A percentile compares a stretch with the other conserved stretches of the same genome.
Evolutionary conservation across 1,139 yeast species (phyloP).

Genomic region (Yamadazyma siamensis): DNA sequence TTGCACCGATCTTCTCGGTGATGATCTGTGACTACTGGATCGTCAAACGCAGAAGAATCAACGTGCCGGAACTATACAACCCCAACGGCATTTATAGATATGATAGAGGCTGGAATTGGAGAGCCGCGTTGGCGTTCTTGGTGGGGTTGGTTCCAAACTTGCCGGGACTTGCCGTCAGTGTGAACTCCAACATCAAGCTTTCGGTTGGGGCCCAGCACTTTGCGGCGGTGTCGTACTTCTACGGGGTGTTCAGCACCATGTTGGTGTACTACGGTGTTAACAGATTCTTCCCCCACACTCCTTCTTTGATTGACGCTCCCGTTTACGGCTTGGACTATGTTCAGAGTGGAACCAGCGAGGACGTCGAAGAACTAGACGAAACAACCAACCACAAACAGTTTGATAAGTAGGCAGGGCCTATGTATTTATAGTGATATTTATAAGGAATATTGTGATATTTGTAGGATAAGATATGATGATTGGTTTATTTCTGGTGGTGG

Average conservation of each 20-base stretch:
- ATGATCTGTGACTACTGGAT: constrained; percentile 15
- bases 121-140: constrained; percentile 13
- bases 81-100: constrained; percentile 13
- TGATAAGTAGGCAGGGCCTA: too few relatives aligned
- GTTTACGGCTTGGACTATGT: constrained; percentile 6
- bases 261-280: constrained; percentile 10
- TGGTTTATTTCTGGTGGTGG: too few relatives aligned
- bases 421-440: too few relatives aligned
- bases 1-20: constrained; percentile 14
- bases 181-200: constrained; percentile 10
- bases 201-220: constrained; percentile 11
- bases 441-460: too few relatives aligned
- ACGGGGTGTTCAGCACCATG: constrained; percentile 13
- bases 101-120: constrained; percentile 13
- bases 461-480: too few relatives aligned
- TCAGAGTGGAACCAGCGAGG: background rate
- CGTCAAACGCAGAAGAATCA: constrained; percentile 9
- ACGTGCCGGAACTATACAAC: constrained; percentile 13
- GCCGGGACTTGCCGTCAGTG: constrained; percentile 14
- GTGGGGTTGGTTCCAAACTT: constrained; percentile 14
- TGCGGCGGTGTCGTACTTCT: constrained; percentile 11
- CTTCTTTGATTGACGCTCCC: constrained; percentile 7
- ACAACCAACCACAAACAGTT: too few relatives aligned
- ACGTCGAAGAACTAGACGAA: background rate
- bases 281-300: constrained; percentile 10